Base-by-base conservation (phyloP, 2,329 filamentous ascomycete species). In the Colletotrichum musae region DNA sequence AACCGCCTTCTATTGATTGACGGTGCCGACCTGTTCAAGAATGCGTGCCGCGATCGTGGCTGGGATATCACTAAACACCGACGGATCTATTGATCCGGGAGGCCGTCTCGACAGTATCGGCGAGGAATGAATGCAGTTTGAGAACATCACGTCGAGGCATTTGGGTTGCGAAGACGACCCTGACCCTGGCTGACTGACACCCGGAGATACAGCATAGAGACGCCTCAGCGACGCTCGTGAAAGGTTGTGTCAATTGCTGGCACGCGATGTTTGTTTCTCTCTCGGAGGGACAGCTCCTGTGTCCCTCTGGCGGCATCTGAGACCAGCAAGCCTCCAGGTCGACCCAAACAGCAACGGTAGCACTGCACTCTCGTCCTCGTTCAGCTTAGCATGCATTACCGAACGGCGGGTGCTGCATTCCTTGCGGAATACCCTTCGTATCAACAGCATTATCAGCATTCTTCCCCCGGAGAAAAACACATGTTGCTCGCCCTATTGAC, bases 371-470 rank as follows among this genome's bases (percentile, higher is more conserved):
- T n/a, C 41, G 41, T 15, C 41, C 16, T n/a, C 41, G 15, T 43
- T 36, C 41, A 43, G 41, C 41, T 36, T 43, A n/a, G 41, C 13
- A 4, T 41, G 41, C 41, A n/a, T 41, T 43, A 59, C n/a, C 21
- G 15, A n/a, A 32, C 21, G 39, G 18, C 41, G 41, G 50, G 3
- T 41, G 9, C 26, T 18, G 41, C 52, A 68, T 64, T 58, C 39
- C 65, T 41, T 12, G 26, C 7, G 24, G 16, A 45, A 43, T 21
- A 39, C 3, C 26, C 47, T 16, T 6, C 13, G 41, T 32, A 28
- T 47, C 47, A 10, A 39, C 52, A 36, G 47, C 45, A 54, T 21
- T 54, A 28, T 12, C 3, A 16, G 16, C 65, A 65, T 65, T 64
- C 61, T 43, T 43, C 32, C 21, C 48, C 16, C 21, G 13, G 21